These are phyloP conservation scores for Xerocomellus intermedius DNA, from an alignment of 768 basidiomycete genomes.

Conservation along the genomic window DNA sequence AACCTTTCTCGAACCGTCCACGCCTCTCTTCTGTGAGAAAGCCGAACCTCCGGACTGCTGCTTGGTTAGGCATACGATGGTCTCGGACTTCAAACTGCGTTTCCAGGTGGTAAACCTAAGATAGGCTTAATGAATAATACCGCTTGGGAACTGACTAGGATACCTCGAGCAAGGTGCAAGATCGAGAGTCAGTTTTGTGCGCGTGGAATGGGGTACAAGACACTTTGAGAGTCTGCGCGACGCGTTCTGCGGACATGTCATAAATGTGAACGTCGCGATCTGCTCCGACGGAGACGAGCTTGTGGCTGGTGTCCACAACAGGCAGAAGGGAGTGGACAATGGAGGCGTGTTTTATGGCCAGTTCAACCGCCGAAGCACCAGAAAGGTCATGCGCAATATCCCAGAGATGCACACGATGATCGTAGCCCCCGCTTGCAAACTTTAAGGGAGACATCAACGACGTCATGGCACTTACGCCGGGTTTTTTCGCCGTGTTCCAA, in stretches of 20 bases:
- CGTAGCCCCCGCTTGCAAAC: constrained; percentile 51
- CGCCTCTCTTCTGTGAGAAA: constrained; percentile 36
- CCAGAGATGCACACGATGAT: constrained; percentile 51
- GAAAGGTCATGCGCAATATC: constrained; percentile 35
- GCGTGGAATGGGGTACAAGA: constrained; percentile 46
- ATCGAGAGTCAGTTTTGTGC: constrained; percentile 38
- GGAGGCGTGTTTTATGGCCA: constrained; percentile 44
- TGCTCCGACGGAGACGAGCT: constrained; percentile 47
- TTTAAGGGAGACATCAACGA: constrained; percentile 39
- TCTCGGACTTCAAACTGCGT: constrained; percentile 54
- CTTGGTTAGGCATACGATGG: constrained; percentile 35
- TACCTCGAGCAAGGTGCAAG: constrained; percentile 46
- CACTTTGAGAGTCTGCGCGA: constrained; percentile 38
- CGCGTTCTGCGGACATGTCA: constrained; percentile 47
- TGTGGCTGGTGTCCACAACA: constrained; percentile 44
- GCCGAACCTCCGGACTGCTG: constrained; percentile 46
- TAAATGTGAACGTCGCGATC: constrained; percentile 46
- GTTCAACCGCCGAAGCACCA: constrained; percentile 28
- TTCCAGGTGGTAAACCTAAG: constrained; percentile 49
- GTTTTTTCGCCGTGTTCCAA: constrained; percentile 36
- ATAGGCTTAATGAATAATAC: not conserved
- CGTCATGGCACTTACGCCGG: constrained; percentile 44
- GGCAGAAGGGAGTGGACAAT: constrained; percentile 44
- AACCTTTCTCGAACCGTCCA: constrained; percentile 48
- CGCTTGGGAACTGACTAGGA: not conserved